These are phyloP conservation scores for Immersiella caudata DNA, from an alignment of 495 filamentous ascomycete species.

Conservation along the genomic window DNA sequence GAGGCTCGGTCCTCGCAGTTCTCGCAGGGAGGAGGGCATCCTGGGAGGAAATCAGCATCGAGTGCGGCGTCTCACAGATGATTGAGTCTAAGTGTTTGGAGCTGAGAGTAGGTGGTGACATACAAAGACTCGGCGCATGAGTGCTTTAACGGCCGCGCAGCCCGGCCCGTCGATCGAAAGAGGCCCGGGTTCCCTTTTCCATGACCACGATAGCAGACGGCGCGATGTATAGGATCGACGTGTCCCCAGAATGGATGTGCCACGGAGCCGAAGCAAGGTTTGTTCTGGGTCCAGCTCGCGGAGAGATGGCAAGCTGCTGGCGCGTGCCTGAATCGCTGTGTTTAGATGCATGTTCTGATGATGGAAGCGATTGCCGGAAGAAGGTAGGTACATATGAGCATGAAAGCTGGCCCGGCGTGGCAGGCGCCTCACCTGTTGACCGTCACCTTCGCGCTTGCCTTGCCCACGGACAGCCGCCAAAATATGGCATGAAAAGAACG, in stretches of 20 bases:
- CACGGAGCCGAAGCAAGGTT: background rate
- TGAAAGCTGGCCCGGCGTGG: background rate
- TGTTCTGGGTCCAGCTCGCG: background rate
- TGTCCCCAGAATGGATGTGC: conserved; percentile 17
- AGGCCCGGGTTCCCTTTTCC: background rate
- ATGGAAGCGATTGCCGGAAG: background rate
- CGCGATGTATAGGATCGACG: conserved; percentile 18
- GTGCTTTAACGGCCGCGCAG: background rate
- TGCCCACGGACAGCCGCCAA: background rate
- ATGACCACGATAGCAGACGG: background rate
- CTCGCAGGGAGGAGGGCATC: background rate
- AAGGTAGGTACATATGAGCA: background rate
- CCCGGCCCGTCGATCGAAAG: background rate
- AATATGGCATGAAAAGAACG: background rate
- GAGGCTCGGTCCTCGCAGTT: background rate
- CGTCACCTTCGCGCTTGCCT: background rate
- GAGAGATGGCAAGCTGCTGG: background rate
- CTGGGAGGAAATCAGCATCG: background rate
- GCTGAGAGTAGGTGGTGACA: background rate
- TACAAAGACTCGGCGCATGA: background rate
- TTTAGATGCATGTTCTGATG: background rate
- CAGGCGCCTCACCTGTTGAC: background rate
- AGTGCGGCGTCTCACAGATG: background rate
- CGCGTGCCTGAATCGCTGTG: background rate
- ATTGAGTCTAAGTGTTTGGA: background rate